phyloP scores from a whole-genome alignment of 2,329 filamentous ascomycete genomes.

The Elsinoe australis region DNA sequence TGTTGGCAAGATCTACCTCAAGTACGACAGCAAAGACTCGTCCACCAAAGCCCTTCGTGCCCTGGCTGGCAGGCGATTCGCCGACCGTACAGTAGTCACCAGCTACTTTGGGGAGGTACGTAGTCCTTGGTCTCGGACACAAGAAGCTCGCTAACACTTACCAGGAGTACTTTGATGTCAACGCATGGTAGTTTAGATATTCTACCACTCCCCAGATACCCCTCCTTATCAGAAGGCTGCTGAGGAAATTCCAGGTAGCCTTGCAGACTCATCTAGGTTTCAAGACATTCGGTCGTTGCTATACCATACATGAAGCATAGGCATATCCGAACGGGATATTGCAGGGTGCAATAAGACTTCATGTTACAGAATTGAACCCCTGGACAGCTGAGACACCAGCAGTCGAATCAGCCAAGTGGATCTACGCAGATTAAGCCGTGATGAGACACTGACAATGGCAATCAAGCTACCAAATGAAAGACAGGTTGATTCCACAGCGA shows the following conservation, averaged over 20 bases:
- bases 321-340: background rate
- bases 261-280: constrained; percentile 13
- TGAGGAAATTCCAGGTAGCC: constrained; percentile 16
- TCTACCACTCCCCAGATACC: constrained; percentile 4
- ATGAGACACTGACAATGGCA: too few relatives aligned
- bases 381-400: too few relatives aligned
- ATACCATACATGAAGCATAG: background rate
- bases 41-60: constrained; percentile 78
- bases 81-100: constrained; percentile 89
- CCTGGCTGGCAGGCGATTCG: constrained; percentile 92
- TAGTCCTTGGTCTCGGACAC: constrained; percentile 5
- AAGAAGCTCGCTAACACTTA: constrained; percentile 30
- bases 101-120: constrained; percentile 91
- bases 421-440: too few relatives aligned
- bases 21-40: constrained; percentile 70
- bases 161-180: constrained; percentile 88
- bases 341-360: background rate
- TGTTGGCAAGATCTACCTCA: constrained; percentile 96
- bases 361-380: too few relatives aligned
- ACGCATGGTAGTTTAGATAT: constrained; percentile 58
- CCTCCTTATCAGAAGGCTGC: constrained; percentile 9
- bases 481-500: too few relatives aligned
- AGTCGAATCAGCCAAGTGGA: too few relatives aligned
- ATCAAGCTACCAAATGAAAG: too few relatives aligned
- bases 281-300: background rate